A percentile compares a stretch with the other conserved stretches of the same genome.
phyloP scores from a whole-genome alignment of 305 asterid genomes.

The Solanum hybrid region DNA sequence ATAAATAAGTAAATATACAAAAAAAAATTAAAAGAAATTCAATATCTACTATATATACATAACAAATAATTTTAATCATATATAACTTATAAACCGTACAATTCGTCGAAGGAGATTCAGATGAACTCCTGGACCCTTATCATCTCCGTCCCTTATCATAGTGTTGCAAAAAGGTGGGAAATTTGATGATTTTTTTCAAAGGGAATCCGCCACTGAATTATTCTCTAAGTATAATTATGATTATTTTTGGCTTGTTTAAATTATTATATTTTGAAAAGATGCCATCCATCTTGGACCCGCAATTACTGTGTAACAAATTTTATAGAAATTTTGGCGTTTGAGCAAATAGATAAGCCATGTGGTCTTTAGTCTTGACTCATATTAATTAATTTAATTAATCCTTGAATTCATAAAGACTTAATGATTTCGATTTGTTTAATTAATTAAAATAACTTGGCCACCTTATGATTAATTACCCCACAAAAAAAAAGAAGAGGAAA shows the following conservation, averaged over 20 bases:
- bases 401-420: not conserved
- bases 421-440: not conserved
- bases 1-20: too few relatives aligned
- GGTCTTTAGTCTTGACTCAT: not conserved
- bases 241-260: not conserved
- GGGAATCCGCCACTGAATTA: not conserved
- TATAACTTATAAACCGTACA: too few relatives aligned
- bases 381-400: not conserved
- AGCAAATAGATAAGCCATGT: not conserved
- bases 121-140: not conserved
- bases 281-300: not conserved
- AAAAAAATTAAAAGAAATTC: too few relatives aligned
- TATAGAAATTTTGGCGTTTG: not conserved
- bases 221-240: not conserved
- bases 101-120: too few relatives aligned
- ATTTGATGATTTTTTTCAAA: not conserved
- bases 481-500: not conserved
- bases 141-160: not conserved
- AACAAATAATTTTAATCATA: too few relatives aligned
- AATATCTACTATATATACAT: too few relatives aligned
- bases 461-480: not conserved
- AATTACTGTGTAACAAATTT: not conserved
- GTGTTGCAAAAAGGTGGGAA: not conserved
- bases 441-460: not conserved
- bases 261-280: not conserved